Base-by-base conservation (phyloP, 129 eudicot genomes). In the Heracleum sosnowskyi region DNA sequence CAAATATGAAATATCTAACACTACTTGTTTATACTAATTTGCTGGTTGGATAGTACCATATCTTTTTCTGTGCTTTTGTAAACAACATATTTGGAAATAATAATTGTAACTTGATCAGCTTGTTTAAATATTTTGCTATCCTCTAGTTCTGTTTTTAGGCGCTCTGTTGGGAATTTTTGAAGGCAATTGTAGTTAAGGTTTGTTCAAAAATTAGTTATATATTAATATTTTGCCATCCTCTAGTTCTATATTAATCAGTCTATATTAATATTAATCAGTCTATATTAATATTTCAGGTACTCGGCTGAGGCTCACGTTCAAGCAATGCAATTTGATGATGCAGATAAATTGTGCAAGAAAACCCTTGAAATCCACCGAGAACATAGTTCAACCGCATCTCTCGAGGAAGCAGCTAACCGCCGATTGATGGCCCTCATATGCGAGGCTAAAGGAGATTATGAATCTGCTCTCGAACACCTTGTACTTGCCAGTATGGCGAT, bases 401-500 rank as follows among this genome's bases (percentile, higher is more conserved):
- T 94, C 26, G 98, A 94, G 80, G 98, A 94, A 84, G 98, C 98
- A 62, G 97, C 98, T 53, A 97, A 94, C 77, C 93, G 98, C 11
- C 90, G 98, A 10, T 80, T 94, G 77, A 94, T 94, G 98, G 98
- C 98, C 63, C 96, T 94, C 76, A 94, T 94, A 82, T 94, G 91
- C 7, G 98, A 94, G 86, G 97, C 98, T 42, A 94, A 91, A 87
- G 93, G 92, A 69, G 98, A 94, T 44, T 91, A 88, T 44, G 98
- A 91, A 85, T 29, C 97, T 49, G 98, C 98, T 68, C 83, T 94
- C 5, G 98, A 94, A 80, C 98, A 94, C 86, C 98, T 94, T 77
- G 98, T 94, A 40, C 97, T 94, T 20, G 93, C 98, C 81, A 91
- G 96, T 89, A 94, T 94, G 98, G 97, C 97, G 18, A 94, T 94